A percentile compares a stretch with the other conserved stretches of the same genome.
These are phyloP conservation scores for Cercospora sp. DNA, from an alignment of 2,329 filamentous ascomycete genomes.

Conservation along the genomic window DNA sequence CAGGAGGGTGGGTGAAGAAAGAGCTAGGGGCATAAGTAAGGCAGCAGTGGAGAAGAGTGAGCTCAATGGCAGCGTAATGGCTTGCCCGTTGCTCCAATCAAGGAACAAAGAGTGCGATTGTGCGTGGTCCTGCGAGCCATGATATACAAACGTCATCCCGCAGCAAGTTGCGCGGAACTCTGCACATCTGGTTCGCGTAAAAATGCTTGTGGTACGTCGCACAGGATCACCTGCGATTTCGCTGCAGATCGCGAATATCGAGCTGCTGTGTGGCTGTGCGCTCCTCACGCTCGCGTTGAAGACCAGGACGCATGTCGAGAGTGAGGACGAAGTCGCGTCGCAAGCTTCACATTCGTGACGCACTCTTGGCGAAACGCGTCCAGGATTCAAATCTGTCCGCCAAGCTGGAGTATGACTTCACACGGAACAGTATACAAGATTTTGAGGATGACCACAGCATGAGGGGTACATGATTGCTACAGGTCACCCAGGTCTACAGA, in stretches of 20 bases:
- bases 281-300: not conserved
- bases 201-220: not conserved
- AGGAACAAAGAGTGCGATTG: conserved; percentile 8
- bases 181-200: conserved; percentile 9
- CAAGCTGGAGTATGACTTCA: conserved; percentile 1
- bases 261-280: not conserved
- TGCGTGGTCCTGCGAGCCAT: conserved; percentile 3
- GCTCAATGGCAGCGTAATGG: conserved; percentile 11
- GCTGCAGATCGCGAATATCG: not conserved
- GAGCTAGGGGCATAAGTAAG: not conserved
- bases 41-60: conserved; percentile 4
- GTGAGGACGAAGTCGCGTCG: not conserved
- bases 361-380: conserved; percentile 3
- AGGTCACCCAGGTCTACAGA: not conserved
- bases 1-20: not conserved
- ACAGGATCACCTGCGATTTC: not conserved
- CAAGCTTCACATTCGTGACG: conserved; percentile 1
- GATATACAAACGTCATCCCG: conserved; percentile 10
- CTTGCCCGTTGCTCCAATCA: not conserved
- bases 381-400: not conserved
- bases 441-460: not conserved
- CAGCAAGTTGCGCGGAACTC: not conserved
- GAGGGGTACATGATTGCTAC: not conserved
- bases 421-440: not conserved
- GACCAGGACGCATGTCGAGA: not conserved